Percentiles rank a stretch among this genome's conserved stretches.
These are phyloP conservation scores for Cicer bijugum DNA, from an alignment of 306 rosid species.

Conservation along the genomic window DNA sequence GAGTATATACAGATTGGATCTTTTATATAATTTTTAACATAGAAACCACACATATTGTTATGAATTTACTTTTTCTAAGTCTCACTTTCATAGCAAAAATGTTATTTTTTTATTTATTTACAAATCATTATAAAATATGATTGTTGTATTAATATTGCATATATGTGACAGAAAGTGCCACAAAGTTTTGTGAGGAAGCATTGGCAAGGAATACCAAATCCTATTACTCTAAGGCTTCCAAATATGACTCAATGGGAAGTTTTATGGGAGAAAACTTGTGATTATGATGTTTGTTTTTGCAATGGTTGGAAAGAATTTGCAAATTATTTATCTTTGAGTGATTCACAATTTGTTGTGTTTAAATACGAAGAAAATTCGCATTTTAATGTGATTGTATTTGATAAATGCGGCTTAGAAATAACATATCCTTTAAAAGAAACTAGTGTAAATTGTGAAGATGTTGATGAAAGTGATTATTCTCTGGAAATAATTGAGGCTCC, in stretches of 20 bases:
- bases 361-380: slow-evolving; percentile 17
- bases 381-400: slow-evolving; percentile 29
- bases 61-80: no score
- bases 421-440: not conserved
- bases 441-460: not conserved
- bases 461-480: not conserved
- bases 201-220: slow-evolving; percentile 32
- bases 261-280: not conserved
- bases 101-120: no score
- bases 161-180: slow-evolving; percentile 29
- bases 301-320: slow-evolving; percentile 44
- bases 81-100: no score
- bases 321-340: not conserved
- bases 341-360: slow-evolving; percentile 38
- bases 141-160: no score
- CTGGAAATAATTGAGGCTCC: not conserved
- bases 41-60: no score
- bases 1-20: no score
- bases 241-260: slow-evolving; percentile 28
- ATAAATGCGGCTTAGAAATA: not conserved
- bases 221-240: slow-evolving; percentile 44
- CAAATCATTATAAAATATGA: no score
- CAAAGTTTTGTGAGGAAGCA: slow-evolving; percentile 17
- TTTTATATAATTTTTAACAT: no score
- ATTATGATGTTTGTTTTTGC: slow-evolving; percentile 23